Evolutionary conservation across 2,329 filamentous ascomycete species (phyloP), one percentile per base, ranked within the genome.

Genomic region (Hymenoscyphus albidus): DNA sequence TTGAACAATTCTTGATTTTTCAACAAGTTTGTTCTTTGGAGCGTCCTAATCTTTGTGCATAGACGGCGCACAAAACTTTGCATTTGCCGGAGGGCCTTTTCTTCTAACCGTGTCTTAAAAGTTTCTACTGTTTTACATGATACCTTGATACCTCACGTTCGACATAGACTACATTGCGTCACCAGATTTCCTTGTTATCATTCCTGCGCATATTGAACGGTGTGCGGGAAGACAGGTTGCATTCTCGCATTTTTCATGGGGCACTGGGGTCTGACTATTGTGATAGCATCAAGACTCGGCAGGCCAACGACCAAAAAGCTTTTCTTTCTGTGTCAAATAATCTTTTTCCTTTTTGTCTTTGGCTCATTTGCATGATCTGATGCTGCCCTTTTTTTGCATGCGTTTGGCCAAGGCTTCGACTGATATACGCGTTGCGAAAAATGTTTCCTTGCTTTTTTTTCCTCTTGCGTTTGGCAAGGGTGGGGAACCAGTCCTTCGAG

Each of bases 1-100:
- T n/a, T 73, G 69, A 74, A 68, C 67, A 68, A 72, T 66, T 69
- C 63, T 59, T 57, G 40, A 72, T 67, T 71, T 67, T 71, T 70
- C 69, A 63, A 64, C 70, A 80, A 77, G 75, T 71, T 76, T 76
- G 74, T 76, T 76, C 74, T 67, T 64, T 58, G 59, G 66, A 73
- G 74, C 74, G 76, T 76, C 71, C 74, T 77, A 76, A 79, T 79
- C 74, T 78, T 74, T 75, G 76, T 77, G 75, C 77, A 79, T 80
- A 79, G 77, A 79, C 72, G 76, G 75, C 74, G 76, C 77, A 67
- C 71, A 74, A 71, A 76, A 78, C 35, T 71, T 77, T 79, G 78
- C 78, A 80, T 80, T 79, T 54, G 79, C n/a, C 76, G 74, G 76
- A 75, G 69, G 71, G 65, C 68, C 75, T 75, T 71, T 71, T 54